A percentile compares a stretch with the other conserved stretches of the same genome.
phyloP scores from a whole-genome alignment of 2,329 filamentous ascomycete genomes.

The Pseudogymnoascus sp. region DNA sequence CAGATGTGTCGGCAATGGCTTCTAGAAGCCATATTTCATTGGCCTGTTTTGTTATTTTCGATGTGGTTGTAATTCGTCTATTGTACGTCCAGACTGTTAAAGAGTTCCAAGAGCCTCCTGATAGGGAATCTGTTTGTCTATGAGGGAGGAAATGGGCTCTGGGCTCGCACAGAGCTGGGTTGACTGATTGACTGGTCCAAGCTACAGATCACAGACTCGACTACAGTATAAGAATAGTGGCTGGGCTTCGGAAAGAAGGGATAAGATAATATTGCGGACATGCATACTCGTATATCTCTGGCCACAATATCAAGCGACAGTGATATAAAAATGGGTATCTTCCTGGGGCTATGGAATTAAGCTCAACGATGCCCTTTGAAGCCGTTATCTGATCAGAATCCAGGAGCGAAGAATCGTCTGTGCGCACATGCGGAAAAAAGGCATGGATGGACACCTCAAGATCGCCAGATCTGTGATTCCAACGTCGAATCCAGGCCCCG shows the following conservation, averaged over 20 bases:
- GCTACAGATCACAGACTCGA: neutral
- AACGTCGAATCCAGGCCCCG: constrained; percentile 1
- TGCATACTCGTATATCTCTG: neutral
- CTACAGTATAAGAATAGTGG: neutral
- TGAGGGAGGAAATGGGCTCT: neutral
- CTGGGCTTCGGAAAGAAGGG: neutral
- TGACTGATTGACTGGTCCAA: neutral
- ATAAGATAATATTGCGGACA: neutral
- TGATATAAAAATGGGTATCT: constrained; percentile 2
- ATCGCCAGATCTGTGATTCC: constrained; percentile 2
- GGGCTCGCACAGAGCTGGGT: neutral
- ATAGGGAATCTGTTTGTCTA: neutral
- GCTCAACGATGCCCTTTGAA: neutral
- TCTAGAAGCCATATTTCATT: neutral
- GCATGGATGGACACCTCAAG: neutral
- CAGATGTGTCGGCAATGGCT: neutral
- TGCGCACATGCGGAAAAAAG: neutral
- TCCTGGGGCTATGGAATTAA: neutral
- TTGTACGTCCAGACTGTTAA: neutral
- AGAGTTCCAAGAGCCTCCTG: neutral
- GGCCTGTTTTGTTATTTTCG: neutral
- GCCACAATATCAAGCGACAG: neutral
- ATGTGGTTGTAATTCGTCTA: neutral
- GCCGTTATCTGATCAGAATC: neutral
- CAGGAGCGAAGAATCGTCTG: neutral